These are phyloP conservation scores for Cladophialophora exuberans DNA, from an alignment of 2,329 filamentous ascomycete species.

Conservation along the genomic window DNA sequence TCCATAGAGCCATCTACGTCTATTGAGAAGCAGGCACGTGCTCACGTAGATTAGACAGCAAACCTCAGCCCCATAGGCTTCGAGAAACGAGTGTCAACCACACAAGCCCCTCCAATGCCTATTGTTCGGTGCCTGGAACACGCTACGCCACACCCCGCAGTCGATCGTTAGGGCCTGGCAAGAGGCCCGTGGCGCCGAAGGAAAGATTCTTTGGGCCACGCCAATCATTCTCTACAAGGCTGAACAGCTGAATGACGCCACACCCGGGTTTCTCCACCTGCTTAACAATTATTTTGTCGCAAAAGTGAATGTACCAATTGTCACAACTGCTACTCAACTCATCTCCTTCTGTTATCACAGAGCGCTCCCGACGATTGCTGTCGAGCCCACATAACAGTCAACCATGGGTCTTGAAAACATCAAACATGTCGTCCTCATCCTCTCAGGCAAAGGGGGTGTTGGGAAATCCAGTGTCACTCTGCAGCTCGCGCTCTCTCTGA, in stretches of 20 bases:
- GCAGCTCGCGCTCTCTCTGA: constrained; percentile 87
- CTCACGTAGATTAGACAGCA: too few relatives aligned
- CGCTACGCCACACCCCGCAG: constrained; percentile 17
- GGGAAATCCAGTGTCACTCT: constrained; percentile 98
- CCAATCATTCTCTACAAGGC: constrained; percentile 10
- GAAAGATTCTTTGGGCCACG: too few relatives aligned
- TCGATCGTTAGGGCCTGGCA: background rate
- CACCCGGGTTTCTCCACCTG: constrained; percentile 11
- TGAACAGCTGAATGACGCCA: constrained; percentile 10
- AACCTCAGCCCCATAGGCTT: background rate
- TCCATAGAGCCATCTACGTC: too few relatives aligned
- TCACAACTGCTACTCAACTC: background rate
- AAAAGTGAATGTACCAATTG: background rate
- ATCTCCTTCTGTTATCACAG: background rate
- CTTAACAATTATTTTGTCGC: constrained; percentile 18
- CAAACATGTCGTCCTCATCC: constrained; percentile 53
- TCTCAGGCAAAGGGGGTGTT: constrained; percentile 97
- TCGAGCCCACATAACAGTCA: background rate
- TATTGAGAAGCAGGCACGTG: too few relatives aligned
- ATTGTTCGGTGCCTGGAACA: constrained; percentile 14
- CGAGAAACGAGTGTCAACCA: background rate
- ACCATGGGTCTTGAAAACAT: constrained; percentile 33
- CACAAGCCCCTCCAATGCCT: constrained; percentile 3
- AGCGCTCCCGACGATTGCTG: background rate
- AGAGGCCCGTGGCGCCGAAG: background rate